Evolutionary conservation across 805 yeast species (phyloP).

Genomic region (Myxozyma melibiosi): DNA sequence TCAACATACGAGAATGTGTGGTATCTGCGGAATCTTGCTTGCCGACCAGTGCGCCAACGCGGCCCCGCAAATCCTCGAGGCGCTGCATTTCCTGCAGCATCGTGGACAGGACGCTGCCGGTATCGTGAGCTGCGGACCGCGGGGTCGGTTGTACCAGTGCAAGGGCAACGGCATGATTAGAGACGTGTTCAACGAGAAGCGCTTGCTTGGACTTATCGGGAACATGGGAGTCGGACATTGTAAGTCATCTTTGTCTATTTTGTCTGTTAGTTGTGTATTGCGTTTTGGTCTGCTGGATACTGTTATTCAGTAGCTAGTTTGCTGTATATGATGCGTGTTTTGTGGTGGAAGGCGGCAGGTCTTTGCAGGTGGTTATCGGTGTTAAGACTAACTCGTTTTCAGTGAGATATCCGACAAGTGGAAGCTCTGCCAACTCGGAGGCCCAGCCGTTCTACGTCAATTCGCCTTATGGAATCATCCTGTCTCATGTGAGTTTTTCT

Average conservation of each 20-base stretch:
- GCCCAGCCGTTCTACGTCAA: slow-evolving; percentile 99
- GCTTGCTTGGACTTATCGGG: slow-evolving; percentile 81
- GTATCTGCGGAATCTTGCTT: slow-evolving; percentile 83
- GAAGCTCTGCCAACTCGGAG: slow-evolving; percentile 91
- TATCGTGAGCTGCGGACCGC: slow-evolving; percentile 89
- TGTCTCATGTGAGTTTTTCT: slow-evolving; percentile 58
- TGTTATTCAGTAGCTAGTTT: too few relatives aligned
- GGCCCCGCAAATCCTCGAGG: slow-evolving; percentile 90
- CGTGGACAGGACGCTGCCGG: slow-evolving; percentile 99
- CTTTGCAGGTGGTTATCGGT: background rate
- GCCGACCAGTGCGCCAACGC: slow-evolving; percentile 73
- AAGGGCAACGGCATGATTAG: slow-evolving; percentile 99
- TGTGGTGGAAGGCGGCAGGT: too few relatives aligned
- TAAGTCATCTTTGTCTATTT: slow-evolving; percentile 8
- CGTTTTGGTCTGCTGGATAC: background rate
- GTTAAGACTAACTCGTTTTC: background rate
- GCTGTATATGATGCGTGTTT: too few relatives aligned
- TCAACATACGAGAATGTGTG: slow-evolving; percentile 74
- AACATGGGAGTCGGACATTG: slow-evolving; percentile 91
- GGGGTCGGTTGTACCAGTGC: slow-evolving; percentile 94
- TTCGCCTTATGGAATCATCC: slow-evolving; percentile 89
- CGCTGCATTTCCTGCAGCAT: slow-evolving; percentile 89
- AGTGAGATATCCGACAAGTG: slow-evolving; percentile 95
- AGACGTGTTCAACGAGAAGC: slow-evolving; percentile 86
- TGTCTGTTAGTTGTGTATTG: background rate